A percentile compares a stretch with the other conserved stretches of the same genome.
phyloP scores from a whole-genome alignment of 257 asterid genomes.

The Nicotiana sylvestris region DNA sequence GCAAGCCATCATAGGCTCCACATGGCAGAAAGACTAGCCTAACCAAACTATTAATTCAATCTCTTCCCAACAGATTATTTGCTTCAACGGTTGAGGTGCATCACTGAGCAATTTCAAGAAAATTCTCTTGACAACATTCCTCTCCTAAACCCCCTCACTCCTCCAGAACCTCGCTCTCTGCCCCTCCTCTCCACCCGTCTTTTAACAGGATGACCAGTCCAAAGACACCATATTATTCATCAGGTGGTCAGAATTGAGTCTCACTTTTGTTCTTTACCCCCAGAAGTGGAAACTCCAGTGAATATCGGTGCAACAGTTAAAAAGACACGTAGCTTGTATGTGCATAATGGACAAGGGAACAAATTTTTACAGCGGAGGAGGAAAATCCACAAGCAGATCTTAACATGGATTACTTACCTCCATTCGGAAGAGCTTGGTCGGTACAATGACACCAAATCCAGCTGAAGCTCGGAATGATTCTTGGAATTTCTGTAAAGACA shows the following conservation, averaged over 20 bases:
- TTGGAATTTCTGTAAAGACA: constrained; percentile 50
- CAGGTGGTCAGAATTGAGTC: neutral
- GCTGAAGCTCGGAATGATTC: constrained; percentile 77
- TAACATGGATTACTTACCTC: constrained; percentile 52
- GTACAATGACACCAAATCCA: constrained; percentile 77
- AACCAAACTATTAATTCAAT: neutral
- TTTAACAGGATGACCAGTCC: neutral
- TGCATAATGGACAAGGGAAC: neutral
- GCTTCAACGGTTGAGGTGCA: neutral
- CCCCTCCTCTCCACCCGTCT: neutral
- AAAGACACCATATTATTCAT: neutral
- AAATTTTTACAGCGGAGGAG: neutral
- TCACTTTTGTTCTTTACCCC: neutral
- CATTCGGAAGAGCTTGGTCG: constrained; percentile 85
- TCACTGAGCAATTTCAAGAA: neutral
- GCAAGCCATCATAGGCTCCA: neutral
- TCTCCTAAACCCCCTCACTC: neutral
- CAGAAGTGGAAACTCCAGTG: neutral
- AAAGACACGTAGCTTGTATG: neutral
- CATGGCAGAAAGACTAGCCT: neutral
- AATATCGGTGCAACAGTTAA: neutral
- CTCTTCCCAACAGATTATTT: neutral
- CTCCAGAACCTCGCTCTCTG: neutral
- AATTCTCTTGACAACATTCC: neutral
- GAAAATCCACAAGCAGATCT: neutral